Percentiles rank a stretch among this genome's conserved stretches.
phyloP scores from a whole-genome alignment of 2,329 filamentous ascomycete genomes.

The Neofusicoccum kwambonambiense region DNA sequence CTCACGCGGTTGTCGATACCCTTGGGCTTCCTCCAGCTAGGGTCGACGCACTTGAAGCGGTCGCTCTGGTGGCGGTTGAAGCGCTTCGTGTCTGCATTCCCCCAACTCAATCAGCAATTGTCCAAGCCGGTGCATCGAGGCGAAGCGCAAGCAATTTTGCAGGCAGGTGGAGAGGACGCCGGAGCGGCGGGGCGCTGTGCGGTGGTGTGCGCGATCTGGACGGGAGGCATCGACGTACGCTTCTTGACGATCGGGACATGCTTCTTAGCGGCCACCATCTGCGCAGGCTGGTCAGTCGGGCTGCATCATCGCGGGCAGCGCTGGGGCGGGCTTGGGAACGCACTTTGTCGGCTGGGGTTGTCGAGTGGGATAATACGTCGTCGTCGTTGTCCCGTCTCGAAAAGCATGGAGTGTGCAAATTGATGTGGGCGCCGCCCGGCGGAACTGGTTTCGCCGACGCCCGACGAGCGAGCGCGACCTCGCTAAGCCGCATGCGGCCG shows the following conservation, averaged over 20 bases:
- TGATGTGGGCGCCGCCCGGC: slow-evolving; percentile 12
- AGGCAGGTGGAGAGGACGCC: background rate
- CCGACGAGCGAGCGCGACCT: background rate
- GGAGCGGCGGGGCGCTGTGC: slow-evolving; percentile 16
- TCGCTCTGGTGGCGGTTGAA: slow-evolving; percentile 98
- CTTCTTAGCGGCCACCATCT: slow-evolving; percentile 99
- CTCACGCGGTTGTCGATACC: slow-evolving; percentile 99
- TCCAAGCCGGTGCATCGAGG: background rate
- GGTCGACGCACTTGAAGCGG: slow-evolving; percentile 86
- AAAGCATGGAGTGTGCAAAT: slow-evolving; percentile 13
- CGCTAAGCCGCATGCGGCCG: background rate
- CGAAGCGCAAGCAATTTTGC: background rate
- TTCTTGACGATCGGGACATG: slow-evolving; percentile 99
- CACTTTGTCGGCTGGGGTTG: slow-evolving; percentile 38
- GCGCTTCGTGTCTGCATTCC: slow-evolving; percentile 73
- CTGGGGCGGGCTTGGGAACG: slow-evolving; percentile 22
- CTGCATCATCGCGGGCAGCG: slow-evolving; percentile 7
- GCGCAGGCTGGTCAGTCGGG: slow-evolving; percentile 25
- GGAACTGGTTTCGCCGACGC: slow-evolving; percentile 7
- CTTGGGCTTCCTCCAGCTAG: slow-evolving; percentile 99
- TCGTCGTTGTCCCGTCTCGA: slow-evolving; percentile 10
- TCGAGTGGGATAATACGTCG: slow-evolving; percentile 26
- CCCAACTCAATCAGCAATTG: slow-evolving; percentile 14
- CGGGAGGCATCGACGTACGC: slow-evolving; percentile 66
- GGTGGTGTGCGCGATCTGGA: background rate